A percentile compares a stretch with the other conserved stretches of the same genome.
phyloP scores from a whole-genome alignment of 176 grass and related monocot species.

The Carex pumila region DNA sequence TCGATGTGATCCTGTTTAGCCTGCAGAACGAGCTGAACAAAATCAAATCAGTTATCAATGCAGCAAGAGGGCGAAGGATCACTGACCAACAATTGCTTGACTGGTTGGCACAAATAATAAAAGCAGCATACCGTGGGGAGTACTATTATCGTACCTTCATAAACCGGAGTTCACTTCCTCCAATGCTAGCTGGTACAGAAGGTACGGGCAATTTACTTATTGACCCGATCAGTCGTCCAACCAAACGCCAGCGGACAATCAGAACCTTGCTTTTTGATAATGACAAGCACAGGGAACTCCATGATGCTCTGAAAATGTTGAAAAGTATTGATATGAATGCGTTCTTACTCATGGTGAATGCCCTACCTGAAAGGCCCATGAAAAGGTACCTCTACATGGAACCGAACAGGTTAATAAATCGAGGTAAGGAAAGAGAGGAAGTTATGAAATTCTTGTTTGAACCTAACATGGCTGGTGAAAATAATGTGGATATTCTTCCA shows the following conservation, averaged over 20 bases:
- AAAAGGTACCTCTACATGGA: background rate
- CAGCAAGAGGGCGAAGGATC: background rate
- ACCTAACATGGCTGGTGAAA: background rate
- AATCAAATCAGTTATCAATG: background rate
- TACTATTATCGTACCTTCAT: background rate
- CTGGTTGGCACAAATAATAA: background rate
- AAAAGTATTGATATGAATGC: background rate
- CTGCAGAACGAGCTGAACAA: background rate
- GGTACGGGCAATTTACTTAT: background rate
- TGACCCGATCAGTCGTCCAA: background rate
- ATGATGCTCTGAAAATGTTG: background rate
- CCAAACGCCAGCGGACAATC: background rate
- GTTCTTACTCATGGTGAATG: background rate
- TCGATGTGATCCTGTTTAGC: background rate
- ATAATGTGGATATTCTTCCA: slow-evolving; percentile 5
- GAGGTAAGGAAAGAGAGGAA: background rate
- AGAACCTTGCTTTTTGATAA: background rate
- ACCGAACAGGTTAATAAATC: background rate
- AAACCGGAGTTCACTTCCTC: background rate
- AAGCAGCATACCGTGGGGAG: background rate
- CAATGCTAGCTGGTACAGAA: background rate
- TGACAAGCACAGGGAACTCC: background rate
- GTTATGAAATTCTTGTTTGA: slow-evolving; percentile 2
- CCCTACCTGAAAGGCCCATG: background rate
- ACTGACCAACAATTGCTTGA: background rate